These are phyloP conservation scores for Candida stauntonica DNA, from an alignment of 805 yeast species.

Conservation along the genomic window DNA sequence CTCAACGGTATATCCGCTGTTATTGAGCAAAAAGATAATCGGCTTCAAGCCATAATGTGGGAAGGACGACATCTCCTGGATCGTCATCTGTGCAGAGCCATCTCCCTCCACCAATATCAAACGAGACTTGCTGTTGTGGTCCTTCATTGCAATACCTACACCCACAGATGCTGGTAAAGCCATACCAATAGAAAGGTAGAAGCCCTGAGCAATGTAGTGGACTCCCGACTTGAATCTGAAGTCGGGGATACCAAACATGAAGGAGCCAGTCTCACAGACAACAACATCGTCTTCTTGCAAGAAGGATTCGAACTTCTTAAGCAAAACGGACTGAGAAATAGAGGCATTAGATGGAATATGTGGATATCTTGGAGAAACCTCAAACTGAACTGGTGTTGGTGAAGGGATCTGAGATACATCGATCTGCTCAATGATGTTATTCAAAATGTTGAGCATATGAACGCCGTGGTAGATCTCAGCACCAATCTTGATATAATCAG, in stretches of 20 bases:
- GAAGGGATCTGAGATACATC: slow-evolving; percentile 28
- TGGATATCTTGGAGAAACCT: slow-evolving; percentile 22
- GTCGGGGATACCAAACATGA: slow-evolving; percentile 74
- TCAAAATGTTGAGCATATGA: slow-evolving; percentile 48
- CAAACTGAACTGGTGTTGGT: slow-evolving; percentile 12
- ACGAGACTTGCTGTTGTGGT: slow-evolving; percentile 45
- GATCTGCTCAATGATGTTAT: slow-evolving; percentile 35
- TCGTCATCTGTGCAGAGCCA: slow-evolving; percentile 93
- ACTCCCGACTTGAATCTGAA: slow-evolving; percentile 53
- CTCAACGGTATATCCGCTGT: slow-evolving; percentile 88
- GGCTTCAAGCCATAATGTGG: slow-evolving; percentile 59
- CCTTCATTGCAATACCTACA: slow-evolving; percentile 67
- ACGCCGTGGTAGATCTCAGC: slow-evolving; percentile 36
- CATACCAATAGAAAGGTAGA: slow-evolving; percentile 83
- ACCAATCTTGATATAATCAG: slow-evolving; percentile 48
- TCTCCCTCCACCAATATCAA: slow-evolving; percentile 81
- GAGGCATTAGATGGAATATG: slow-evolving; percentile 25
- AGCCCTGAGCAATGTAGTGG: slow-evolving; percentile 58
- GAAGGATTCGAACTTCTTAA: slow-evolving; percentile 37
- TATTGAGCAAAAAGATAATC: slow-evolving; percentile 71
- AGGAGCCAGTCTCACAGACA: slow-evolving; percentile 81
- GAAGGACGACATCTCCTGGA: slow-evolving; percentile 73
- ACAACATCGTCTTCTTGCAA: slow-evolving; percentile 62
- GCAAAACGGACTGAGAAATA: slow-evolving; percentile 45
- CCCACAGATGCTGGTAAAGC: slow-evolving; percentile 88